Conservation (phyloP, 331 rosid species). For the Quercus tomentella region DNA sequence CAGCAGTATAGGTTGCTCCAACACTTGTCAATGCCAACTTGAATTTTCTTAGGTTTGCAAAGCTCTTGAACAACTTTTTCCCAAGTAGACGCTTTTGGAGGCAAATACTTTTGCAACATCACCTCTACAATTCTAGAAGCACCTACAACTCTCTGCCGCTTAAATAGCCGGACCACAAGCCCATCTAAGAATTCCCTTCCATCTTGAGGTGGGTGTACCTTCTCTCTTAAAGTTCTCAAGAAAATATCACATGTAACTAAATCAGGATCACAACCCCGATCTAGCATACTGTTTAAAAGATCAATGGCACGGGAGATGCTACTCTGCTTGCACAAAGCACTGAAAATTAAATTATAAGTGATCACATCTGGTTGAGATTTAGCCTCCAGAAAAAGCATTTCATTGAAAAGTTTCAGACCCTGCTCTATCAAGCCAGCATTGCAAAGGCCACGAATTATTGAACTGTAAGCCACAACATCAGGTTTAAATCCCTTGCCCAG, state of each 20-base stretch:
- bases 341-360: conserved; percentile 68
- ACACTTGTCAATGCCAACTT: conserved; percentile 47
- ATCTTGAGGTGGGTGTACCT: conserved; percentile 69
- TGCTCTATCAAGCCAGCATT: conserved; percentile 60
- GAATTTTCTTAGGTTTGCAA: conserved; percentile 57
- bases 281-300: conserved; percentile 70
- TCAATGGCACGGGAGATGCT: conserved; percentile 64
- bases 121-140: conserved; percentile 62
- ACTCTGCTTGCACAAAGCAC: conserved; percentile 60
- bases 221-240: conserved; percentile 63
- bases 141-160: conserved; percentile 53
- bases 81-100: conserved; percentile 77
- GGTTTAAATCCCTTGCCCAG: conserved; percentile 67
- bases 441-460: conserved; percentile 91
- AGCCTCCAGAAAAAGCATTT: conserved; percentile 69
- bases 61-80: conserved; percentile 52
- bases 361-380: conserved; percentile 71
- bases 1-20: conserved; percentile 52
- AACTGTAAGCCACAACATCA: conserved; percentile 89
- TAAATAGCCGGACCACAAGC: conserved; percentile 66
- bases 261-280: conserved; percentile 85
- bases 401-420: conserved; percentile 79
- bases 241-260: conserved; percentile 63
- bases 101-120: conserved; percentile 65
- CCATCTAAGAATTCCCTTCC: conserved; percentile 83